Percentiles rank a stretch among this genome's conserved stretches.
Conservation (phyloP, 108 stramenopile genomes). For the Parietichytrium sp. region DNA sequence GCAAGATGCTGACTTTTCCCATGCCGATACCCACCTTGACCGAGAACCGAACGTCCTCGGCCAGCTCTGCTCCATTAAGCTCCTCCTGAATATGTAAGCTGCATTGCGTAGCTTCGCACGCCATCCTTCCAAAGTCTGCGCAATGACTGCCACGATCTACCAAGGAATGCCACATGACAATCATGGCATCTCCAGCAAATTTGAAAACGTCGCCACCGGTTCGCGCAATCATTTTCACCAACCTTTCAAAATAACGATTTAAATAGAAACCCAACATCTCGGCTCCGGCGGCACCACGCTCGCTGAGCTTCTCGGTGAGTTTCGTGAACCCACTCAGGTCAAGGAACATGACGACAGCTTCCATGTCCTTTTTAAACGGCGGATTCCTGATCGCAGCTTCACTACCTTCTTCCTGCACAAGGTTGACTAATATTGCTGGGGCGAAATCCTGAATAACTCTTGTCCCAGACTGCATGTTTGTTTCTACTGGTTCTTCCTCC, state of each 20-base stretch:
- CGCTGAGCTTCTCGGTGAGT: constrained; percentile 56
- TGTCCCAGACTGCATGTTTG: not conserved
- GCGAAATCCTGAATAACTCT: not conserved
- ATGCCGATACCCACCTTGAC: constrained; percentile 63
- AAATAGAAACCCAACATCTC: constrained; percentile 59
- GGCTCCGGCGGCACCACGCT: constrained; percentile 48
- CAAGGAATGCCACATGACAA: constrained; percentile 63
- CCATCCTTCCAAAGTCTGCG: not conserved
- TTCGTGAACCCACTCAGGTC: constrained; percentile 65
- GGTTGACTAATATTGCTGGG: not conserved
- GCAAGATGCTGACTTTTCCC: constrained; percentile 56
- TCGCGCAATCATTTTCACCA: constrained; percentile 58
- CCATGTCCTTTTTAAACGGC: constrained; percentile 22
- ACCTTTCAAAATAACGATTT: constrained; percentile 61
- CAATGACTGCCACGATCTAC: constrained; percentile 43
- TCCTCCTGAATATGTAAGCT: constrained; percentile 53
- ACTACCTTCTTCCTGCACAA: not conserved
- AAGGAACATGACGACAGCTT: constrained; percentile 60
- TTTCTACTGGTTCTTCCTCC: too few relatives aligned
- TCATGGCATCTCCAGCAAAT: constrained; percentile 66
- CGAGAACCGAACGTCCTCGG: constrained; percentile 46
- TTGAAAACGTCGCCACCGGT: constrained; percentile 66
- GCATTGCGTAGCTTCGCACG: constrained; percentile 55
- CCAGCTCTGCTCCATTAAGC: constrained; percentile 40
- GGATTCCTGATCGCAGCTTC: not conserved